These are phyloP conservation scores for Clonostachys byssicola DNA, from an alignment of 2,329 filamentous ascomycete species.

Conservation along the genomic window DNA sequence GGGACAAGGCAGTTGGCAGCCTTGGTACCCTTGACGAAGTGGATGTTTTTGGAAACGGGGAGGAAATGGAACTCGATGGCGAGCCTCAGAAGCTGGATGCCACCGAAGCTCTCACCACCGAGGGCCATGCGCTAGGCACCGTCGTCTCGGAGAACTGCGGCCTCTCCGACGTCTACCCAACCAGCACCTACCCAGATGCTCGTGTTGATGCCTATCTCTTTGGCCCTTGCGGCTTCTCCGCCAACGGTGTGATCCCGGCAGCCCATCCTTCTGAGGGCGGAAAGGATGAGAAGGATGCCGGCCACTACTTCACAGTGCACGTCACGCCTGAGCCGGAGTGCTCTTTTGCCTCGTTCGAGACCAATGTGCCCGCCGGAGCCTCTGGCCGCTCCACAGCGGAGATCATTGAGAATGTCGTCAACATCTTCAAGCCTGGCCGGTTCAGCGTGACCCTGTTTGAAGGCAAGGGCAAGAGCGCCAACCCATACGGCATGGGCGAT, in stretches of 20 bases:
- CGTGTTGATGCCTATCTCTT: slow-evolving; percentile 96
- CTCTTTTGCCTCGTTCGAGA: slow-evolving; percentile 97
- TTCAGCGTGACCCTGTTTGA: slow-evolving; percentile 98
- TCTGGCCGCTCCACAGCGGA: slow-evolving; percentile 84
- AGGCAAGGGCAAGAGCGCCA: slow-evolving; percentile 60
- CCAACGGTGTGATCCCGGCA: slow-evolving; percentile 90
- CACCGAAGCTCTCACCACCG: slow-evolving; percentile 77
- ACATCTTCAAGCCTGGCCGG: slow-evolving; percentile 95
- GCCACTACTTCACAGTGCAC: slow-evolving; percentile 97
- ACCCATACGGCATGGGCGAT: slow-evolving; percentile 31
- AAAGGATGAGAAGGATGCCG: slow-evolving; percentile 40
- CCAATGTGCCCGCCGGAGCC: slow-evolving; percentile 88
- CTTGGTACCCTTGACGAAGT: slow-evolving; percentile 64
- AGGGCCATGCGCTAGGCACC: slow-evolving; percentile 89
- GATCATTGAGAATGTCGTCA: slow-evolving; percentile 88
- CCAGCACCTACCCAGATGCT: slow-evolving; percentile 82
- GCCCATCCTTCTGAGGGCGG: slow-evolving; percentile 35
- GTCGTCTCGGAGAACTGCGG: slow-evolving; percentile 89
- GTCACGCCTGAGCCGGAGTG: slow-evolving; percentile 96
- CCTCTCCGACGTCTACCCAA: slow-evolving; percentile 83
- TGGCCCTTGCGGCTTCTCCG: slow-evolving; percentile 93
- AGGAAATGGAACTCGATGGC: slow-evolving; percentile 48
- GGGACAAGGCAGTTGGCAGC: slow-evolving; percentile 53
- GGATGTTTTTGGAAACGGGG: slow-evolving; percentile 77
- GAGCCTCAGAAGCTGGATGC: slow-evolving; percentile 37